These are phyloP conservation scores for Melaleuca alternifolia DNA, from an alignment of 345 rosid species.

Conservation along the genomic window DNA sequence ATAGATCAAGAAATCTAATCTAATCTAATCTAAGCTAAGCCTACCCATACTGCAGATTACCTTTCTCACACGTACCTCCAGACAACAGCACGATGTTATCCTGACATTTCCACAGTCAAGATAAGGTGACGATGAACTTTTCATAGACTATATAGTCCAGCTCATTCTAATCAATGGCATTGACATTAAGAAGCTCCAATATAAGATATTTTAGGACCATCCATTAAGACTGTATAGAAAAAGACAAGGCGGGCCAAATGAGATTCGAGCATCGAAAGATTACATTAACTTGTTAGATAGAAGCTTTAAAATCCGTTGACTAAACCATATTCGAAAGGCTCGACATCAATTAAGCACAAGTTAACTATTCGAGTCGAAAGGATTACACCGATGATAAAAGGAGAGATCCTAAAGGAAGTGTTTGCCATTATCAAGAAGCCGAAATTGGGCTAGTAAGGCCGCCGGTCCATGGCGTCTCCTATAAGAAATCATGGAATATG, in stretches of 20 bases:
- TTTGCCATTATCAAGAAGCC: too few species aligned
- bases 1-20: not conserved
- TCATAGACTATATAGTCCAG: too few species aligned
- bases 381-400: too few species aligned
- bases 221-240: not conserved
- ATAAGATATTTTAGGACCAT: not conserved
- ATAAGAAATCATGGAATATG: too few species aligned
- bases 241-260: accelerated
- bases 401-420: too few species aligned
- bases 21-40: not conserved
- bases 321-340: not conserved
- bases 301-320: not conserved
- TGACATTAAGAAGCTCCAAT: not conserved
- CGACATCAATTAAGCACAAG: too few species aligned
- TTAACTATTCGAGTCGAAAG: not conserved
- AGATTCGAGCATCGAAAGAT: not conserved
- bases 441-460: not conserved
- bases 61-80: not conserved
- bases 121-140: not conserved
- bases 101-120: not conserved
- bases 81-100: not conserved
- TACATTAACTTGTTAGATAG: too few species aligned
- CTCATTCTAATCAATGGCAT: not conserved
- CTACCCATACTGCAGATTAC: not conserved
- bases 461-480: not conserved